Evolutionary conservation across 306 rosid species (phyloP), one percentile per base, ranked within the genome.

Genomic region (Carpinus viminea): DNA sequence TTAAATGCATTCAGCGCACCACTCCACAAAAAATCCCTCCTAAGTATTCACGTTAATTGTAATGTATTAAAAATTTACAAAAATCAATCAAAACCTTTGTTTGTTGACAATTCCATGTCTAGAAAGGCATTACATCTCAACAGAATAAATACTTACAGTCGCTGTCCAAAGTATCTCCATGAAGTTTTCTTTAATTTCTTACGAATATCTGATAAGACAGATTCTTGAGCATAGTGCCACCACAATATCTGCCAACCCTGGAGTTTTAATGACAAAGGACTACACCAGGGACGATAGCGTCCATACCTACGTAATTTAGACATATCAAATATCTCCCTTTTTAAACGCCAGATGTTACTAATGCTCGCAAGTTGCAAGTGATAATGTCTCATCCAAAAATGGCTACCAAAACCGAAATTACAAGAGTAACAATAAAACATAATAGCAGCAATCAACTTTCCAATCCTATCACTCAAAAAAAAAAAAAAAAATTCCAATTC

Each of bases 201-300:
- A 66, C 86, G 90, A 73, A 92, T 93, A 87, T 94, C 97, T 4
- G 89, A 91, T 68, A 94, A 90, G 72, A 94, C 91, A 76, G 97
- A 91, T 83, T 91, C 89, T 61, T 89, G 97, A 3, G 95, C 98
- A 91, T 94, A 94, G 43, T 66, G 98, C 98, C 98, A 94, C 98
- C 98, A 94, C 59, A 74, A 47, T 76, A 83, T 78, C 83, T 90
- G 88, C 98, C 98, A 92, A 46, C 95, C 95, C 79, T 82, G 62
- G 73, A 76, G 50, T 76, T 88, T 91, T 81, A 79, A 82, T 41
- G 89, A 81, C 76, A 91, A 80, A 66, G 93, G 89, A 70, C 88
- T 85, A 77, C 86, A 77, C 95, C 93, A 94, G 8, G 98, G 98
- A 59, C 97, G 97, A 80, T 88, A 92, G 70, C 95, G 91, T 12